phyloP scores from a whole-genome alignment of 2,329 filamentous ascomycete species.

The Aspergillus eucalypticola region DNA sequence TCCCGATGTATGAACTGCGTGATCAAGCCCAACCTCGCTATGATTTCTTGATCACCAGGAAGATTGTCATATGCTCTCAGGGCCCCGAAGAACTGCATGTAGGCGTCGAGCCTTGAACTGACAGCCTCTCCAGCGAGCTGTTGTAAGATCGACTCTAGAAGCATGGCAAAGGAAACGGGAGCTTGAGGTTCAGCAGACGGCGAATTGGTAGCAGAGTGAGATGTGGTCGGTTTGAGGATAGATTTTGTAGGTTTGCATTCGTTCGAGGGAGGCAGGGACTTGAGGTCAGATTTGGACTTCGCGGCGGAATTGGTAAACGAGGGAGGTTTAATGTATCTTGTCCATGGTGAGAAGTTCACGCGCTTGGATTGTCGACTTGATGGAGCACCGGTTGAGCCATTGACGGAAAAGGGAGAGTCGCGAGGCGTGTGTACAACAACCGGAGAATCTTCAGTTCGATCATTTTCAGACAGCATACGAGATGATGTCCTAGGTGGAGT shows the following conservation, averaged over 20 bases:
- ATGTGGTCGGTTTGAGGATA: slow-evolving; percentile 73
- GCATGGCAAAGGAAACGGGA: slow-evolving; percentile 66
- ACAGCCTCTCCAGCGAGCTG: slow-evolving; percentile 75
- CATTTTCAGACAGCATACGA: slow-evolving; percentile 30
- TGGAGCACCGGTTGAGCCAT: slow-evolving; percentile 36
- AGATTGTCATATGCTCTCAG: slow-evolving; percentile 80
- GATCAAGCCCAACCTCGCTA: slow-evolving; percentile 73
- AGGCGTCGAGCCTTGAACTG: slow-evolving; percentile 77
- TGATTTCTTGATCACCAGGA: slow-evolving; percentile 71
- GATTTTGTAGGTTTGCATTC: slow-evolving; percentile 63
- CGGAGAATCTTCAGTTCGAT: slow-evolving; percentile 43
- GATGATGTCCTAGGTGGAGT: slow-evolving; percentile 54
- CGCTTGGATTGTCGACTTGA: slow-evolving; percentile 52
- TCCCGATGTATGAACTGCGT: slow-evolving; percentile 84
- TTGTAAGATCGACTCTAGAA: slow-evolving; percentile 81
- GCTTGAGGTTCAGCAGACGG: slow-evolving; percentile 49
- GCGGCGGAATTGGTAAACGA: slow-evolving; percentile 30
- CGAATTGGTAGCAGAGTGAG: slow-evolving; percentile 44
- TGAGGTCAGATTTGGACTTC: slow-evolving; percentile 45
- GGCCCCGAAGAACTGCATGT: slow-evolving; percentile 73
- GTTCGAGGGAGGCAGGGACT: slow-evolving; percentile 50
- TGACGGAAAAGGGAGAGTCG: slow-evolving; percentile 46
- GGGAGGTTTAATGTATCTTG: slow-evolving; percentile 55
- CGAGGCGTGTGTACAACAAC: slow-evolving; percentile 40
- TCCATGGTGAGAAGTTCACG: slow-evolving; percentile 64